Evolutionary conservation across 2,329 filamentous ascomycete species (phyloP).

Genomic region (Neofusicoccum sp.): DNA sequence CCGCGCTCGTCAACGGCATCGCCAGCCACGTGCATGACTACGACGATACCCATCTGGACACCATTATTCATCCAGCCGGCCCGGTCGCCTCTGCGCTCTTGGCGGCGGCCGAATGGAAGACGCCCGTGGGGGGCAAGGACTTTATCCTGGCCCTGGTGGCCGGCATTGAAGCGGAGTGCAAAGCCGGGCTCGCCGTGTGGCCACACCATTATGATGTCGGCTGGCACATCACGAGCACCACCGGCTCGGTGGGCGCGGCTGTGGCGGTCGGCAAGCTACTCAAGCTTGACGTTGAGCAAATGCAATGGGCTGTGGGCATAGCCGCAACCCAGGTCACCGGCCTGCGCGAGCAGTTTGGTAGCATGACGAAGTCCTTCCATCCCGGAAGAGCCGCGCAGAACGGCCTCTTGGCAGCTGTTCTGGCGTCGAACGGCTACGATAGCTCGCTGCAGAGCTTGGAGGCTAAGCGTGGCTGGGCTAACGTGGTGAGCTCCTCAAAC

Average conservation of each 20-base stretch:
- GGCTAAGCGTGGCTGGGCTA: constrained; percentile 54
- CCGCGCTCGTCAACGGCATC: constrained; percentile 55
- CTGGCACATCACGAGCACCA: constrained; percentile 56
- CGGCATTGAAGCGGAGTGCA: constrained; percentile 54
- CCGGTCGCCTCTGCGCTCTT: constrained; percentile 52
- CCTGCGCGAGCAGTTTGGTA: constrained; percentile 56
- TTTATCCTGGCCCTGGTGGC: constrained; percentile 53
- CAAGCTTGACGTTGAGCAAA: constrained; percentile 38
- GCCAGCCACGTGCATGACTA: constrained; percentile 58
- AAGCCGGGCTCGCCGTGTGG: constrained; percentile 53
- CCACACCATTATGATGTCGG: constrained; percentile 56
- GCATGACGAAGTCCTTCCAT: constrained; percentile 57
- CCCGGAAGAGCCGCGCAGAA: constrained; percentile 53
- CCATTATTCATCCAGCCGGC: constrained; percentile 56
- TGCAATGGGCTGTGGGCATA: constrained; percentile 53
- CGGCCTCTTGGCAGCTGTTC: constrained; percentile 48
- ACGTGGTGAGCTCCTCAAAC: constrained; percentile 49
- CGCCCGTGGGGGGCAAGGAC: constrained; percentile 43
- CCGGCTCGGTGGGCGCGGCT: constrained; percentile 54
- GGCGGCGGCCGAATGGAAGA: constrained; percentile 46
- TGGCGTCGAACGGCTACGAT: constrained; percentile 51
- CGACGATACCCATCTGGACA: constrained; percentile 57
- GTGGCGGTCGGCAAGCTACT: constrained; percentile 53
- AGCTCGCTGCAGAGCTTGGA: constrained; percentile 49
- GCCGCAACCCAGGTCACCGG: constrained; percentile 55